Conservation (phyloP, 2,329 filamentous ascomycete species). For the Orbilia brochopaga region DNA sequence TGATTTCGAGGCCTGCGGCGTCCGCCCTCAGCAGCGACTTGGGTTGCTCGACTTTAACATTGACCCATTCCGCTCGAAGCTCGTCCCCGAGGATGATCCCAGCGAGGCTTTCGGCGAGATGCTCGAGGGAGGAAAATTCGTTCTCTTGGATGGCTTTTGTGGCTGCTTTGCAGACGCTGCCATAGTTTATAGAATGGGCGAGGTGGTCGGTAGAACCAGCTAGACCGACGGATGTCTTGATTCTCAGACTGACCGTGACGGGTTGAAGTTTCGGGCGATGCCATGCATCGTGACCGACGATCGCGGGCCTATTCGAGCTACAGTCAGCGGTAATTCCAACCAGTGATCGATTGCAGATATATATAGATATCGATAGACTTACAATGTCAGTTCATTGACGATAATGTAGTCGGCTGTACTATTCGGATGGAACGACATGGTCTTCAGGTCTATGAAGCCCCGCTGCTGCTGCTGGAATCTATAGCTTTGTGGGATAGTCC, state of each 20-base stretch:
- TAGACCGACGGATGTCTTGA: slow-evolving; percentile 54
- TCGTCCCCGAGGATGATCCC: slow-evolving; percentile 51
- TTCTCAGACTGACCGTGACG: slow-evolving; percentile 53
- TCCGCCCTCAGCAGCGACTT: slow-evolving; percentile 54
- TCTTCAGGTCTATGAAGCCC: slow-evolving; percentile 42
- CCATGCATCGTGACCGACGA: slow-evolving; percentile 52
- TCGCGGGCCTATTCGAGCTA: slow-evolving; percentile 28
- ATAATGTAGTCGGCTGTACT: slow-evolving; percentile 40
- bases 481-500: background rate
- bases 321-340: slow-evolving; percentile 18
- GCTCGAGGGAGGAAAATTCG: slow-evolving; percentile 52
- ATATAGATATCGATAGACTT: slow-evolving; percentile 2
- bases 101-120: slow-evolving; percentile 53
- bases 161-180: slow-evolving; percentile 54
- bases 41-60: slow-evolving; percentile 54
- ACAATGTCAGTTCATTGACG: slow-evolving; percentile 42
- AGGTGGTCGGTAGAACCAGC: slow-evolving; percentile 55
- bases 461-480: slow-evolving; percentile 7
- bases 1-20: slow-evolving; percentile 53
- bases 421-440: slow-evolving; percentile 38
- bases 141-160: slow-evolving; percentile 50
- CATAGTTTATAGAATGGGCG: slow-evolving; percentile 55
- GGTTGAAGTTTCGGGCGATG: slow-evolving; percentile 52
- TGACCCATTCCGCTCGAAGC: slow-evolving; percentile 53
- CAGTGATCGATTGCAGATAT: background rate